Evolutionary conservation across 805 yeast species (phyloP).

Genomic region (Scheffersomyces lignosus): DNA sequence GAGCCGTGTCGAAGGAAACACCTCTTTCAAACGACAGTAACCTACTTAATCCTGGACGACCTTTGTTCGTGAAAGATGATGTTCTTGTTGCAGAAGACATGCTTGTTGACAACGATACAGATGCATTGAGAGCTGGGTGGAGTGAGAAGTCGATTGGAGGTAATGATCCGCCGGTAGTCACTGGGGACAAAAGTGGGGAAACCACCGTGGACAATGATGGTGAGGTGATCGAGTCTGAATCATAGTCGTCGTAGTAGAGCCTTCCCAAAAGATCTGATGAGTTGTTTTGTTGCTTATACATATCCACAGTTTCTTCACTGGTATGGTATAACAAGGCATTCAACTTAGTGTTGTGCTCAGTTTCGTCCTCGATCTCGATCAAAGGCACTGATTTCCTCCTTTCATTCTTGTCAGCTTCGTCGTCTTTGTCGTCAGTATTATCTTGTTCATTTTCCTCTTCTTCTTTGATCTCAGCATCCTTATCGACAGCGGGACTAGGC

Average conservation of each 20-base stretch:
- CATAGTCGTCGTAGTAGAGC: conserved; percentile 44
- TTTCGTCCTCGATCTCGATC: conserved; percentile 23
- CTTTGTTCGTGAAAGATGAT: background rate
- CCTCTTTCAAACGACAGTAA: conserved; percentile 33
- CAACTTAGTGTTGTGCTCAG: conserved; percentile 36
- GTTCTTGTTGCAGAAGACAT: conserved; percentile 8
- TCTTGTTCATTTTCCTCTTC: background rate
- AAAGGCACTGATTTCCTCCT: background rate
- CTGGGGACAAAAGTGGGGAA: conserved; percentile 19
- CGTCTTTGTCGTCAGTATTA: background rate
- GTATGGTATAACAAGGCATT: conserved; percentile 42
- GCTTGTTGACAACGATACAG: too few relatives aligned
- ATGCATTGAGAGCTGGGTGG: background rate
- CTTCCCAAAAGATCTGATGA: conserved; percentile 42
- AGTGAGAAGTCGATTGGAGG: conserved; percentile 5
- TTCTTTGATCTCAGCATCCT: background rate
- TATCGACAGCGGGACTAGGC: background rate
- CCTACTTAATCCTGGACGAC: background rate
- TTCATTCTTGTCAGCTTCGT: background rate
- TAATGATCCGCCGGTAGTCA: conserved; percentile 4
- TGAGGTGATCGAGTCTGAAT: conserved; percentile 27
- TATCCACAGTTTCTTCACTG: conserved; percentile 36
- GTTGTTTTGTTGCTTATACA: conserved; percentile 37
- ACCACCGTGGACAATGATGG: conserved; percentile 16
- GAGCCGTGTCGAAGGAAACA: conserved; percentile 41